phyloP scores from a whole-genome alignment of 164 flowering plant genomes.

The Annona squamosa region DNA sequence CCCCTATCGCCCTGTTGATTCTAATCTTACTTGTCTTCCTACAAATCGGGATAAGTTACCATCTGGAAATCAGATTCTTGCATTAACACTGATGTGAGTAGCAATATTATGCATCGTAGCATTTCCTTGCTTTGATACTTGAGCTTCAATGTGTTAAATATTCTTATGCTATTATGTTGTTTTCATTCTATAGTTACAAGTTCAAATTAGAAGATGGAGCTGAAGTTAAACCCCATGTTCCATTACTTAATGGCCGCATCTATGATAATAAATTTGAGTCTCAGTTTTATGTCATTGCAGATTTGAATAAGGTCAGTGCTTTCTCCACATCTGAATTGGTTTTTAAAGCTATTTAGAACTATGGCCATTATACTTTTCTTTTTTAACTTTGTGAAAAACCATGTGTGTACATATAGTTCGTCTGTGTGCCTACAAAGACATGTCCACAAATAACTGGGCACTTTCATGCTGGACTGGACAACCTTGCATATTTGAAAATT shows the following conservation, averaged over 20 bases:
- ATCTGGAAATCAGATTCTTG: conserved; percentile 83
- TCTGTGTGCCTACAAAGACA: no score
- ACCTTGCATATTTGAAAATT: no score
- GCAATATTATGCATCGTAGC: neutral
- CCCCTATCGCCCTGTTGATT: conserved; percentile 69
- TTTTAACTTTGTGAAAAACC: neutral
- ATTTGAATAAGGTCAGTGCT: conserved; percentile 68
- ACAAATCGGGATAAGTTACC: conserved; percentile 73
- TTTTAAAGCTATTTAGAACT: neutral
- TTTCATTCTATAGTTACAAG: conserved; percentile 71
- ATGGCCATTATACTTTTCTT: neutral
- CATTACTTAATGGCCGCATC: conserved; percentile 79
- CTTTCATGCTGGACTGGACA: no score
- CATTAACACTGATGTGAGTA: conserved; percentile 67
- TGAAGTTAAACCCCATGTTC: conserved; percentile 77
- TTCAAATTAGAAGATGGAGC: conserved; percentile 88
- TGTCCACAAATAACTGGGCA: no score
- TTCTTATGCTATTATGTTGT: conserved; percentile 1
- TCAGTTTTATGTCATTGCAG: conserved; percentile 93
- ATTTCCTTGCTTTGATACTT: conserved; percentile 1
- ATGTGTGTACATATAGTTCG: no score
- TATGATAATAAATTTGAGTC: conserved; percentile 96
- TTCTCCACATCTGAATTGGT: neutral
- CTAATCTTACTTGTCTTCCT: conserved; percentile 57
- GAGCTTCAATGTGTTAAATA: neutral